Base-by-base conservation (phyloP, 371 early-diverging fungal genomes). In the Mortierella sp. region DNA sequence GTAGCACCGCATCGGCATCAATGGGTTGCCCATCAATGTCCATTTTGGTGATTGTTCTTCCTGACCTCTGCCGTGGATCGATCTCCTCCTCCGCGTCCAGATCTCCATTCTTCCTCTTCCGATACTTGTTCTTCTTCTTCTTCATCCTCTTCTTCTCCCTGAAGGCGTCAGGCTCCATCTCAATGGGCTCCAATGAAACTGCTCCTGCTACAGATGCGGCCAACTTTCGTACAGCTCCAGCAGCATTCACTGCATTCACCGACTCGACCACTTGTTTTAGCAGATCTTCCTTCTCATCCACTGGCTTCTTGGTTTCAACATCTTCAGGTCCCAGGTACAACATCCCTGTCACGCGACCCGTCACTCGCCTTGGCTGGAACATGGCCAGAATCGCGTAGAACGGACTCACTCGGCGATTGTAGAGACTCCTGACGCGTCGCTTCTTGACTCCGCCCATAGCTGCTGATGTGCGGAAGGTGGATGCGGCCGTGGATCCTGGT, bases 361-460 rank as follows among this genome's bases (percentile, higher is more conserved):
- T 51, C 0, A 53, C 49, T 21, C 67, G 34, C 50, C 57, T 67
- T 17, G 63, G 56, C 27, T 67, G 63, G 49, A 74, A 74, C 57
- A 74, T 67, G 14, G 60, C 51, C 41, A 74, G 25, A 8, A 62
- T 58, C 2, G 76, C 68, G 50, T 74, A 74, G 44, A 74, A 74
- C 8, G 76, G 76, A 49, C 76, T 74, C 52, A 74, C 68, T 5
- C 76, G 76, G 13, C 76, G 51, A 27, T 74, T 74, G 45, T 74
- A 74, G 25, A 74, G 44, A 24, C 52, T 73, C 17, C 74, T 61
- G 28, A 62, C 40, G 2, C 63, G 51, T 1, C 65, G 60, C 46
- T 64, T 71, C 61, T 71, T 71, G 52, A 56, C 50, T 19, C 57
- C 61, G 8, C 61, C 67, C 22, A 60, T 10, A 0, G 63, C 58